Evolutionary conservation across 352 stramenopile species (phyloP), one percentile per base, ranked within the genome.

Genomic region (Phytophthora aleatoria): DNA sequence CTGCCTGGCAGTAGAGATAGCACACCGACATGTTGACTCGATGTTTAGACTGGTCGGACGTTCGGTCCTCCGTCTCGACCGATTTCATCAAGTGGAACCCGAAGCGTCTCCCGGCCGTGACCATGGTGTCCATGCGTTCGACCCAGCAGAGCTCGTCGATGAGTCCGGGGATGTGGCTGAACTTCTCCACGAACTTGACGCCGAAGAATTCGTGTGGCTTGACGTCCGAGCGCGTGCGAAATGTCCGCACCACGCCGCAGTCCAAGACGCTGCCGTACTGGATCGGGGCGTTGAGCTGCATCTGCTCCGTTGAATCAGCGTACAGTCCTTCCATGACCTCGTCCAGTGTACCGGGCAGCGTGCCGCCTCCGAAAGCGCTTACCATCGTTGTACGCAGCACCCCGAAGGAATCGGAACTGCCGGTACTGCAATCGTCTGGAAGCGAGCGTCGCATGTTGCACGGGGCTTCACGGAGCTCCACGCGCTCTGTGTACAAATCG

Each of bases 11-110:
- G 63, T 89, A 90, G 50, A 90, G 28, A 61, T 89, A 90, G 50
- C 81, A 90, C 15, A 86, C 64, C 20, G 81, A 90, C 52, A 88
- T 71, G 47, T 81, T 76, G 50, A 85, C 63, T 38, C 67, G 71
- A 0, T 62, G 75, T 27, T 68, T 52, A 7, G 63, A 64, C 13
- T 51, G 50, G 13, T 75, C 50, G 4, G 64, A 54, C 16, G 16
- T 47, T 0, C 44, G 26, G 28, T 68, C 61, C 38, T 70, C 74
- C 12, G 73, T 72, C 45, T 81, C 76, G n/a, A 87, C 73, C 1
- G 77, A 82, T 70, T 90, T 90, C 48, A 90, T 59, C 30, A 90
- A 58, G 33, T 90, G 81, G 54, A 78, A 90, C 0, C 81, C 81
- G 30, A 87, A 87, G 16, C 44, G 50, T 53, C 44, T 52, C 11